Evolutionary conservation across 192 early-diverging fungal species (phyloP).

Genomic region (Entomortierella parvispora): DNA sequence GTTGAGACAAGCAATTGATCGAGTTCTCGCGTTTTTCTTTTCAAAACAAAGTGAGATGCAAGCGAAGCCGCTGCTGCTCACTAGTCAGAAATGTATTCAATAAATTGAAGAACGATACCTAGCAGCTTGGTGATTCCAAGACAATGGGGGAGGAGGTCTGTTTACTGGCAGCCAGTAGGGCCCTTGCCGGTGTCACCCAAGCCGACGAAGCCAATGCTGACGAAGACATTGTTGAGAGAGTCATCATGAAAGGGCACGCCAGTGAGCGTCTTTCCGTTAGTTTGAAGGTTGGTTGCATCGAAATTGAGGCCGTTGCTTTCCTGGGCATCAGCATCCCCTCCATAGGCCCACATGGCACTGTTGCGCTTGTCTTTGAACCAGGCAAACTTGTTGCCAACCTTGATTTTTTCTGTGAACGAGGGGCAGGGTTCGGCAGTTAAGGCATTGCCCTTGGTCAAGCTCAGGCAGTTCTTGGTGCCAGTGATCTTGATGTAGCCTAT

Average conservation of each 20-base stretch:
- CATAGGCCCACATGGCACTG: conserved; percentile 48
- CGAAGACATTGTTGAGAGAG: conserved; percentile 18
- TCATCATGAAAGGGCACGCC: conserved; percentile 13
- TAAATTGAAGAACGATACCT: too few species aligned
- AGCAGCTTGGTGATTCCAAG: too few species aligned
- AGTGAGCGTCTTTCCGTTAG: conserved; percentile 25
- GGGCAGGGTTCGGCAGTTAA: conserved; percentile 16
- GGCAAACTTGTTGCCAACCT: conserved; percentile 40
- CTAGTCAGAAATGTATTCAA: too few species aligned
- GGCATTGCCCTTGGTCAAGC: conserved; percentile 19
- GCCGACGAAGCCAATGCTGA: conserved; percentile 3
- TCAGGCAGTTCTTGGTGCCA: conserved; percentile 18
- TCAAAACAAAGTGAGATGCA: too few species aligned
- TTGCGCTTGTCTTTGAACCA: conserved; percentile 47
- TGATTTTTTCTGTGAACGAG: conserved; percentile 36
- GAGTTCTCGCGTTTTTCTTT: too few species aligned
- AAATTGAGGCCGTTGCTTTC: conserved; percentile 27
- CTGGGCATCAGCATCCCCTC: conserved; percentile 23
- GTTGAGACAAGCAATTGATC: too few species aligned
- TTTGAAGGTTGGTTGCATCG: conserved; percentile 27
- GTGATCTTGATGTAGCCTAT: conserved; percentile 29
- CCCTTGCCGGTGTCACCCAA: conserved; percentile 1
- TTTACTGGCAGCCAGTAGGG: conserved; percentile 4
- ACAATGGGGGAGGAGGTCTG: too few species aligned
- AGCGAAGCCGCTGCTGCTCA: too few species aligned